Conservation (phyloP, 768 basidiomycete genomes). For the Antrodiella citrinella region DNA sequence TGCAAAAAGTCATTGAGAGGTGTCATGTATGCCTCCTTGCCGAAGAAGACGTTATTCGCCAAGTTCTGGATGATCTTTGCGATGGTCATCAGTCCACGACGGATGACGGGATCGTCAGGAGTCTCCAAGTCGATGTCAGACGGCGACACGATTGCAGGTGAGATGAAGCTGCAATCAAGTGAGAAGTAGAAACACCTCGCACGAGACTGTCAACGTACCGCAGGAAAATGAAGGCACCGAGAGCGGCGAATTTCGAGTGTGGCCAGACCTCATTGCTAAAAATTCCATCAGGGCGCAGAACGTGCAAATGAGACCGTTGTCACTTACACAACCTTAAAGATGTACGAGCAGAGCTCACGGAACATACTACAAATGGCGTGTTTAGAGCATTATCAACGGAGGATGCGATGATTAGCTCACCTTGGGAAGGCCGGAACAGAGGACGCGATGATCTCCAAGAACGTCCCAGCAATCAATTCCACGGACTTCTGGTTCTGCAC, state of each 20-base stretch:
- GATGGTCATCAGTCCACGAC: constrained; percentile 77
- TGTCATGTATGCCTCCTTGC: constrained; percentile 84
- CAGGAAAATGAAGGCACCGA: constrained; percentile 89
- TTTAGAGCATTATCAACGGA: constrained; percentile 9
- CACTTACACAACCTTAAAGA: constrained; percentile 68
- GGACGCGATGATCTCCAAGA: constrained; percentile 65
- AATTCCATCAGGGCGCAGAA: constrained; percentile 11
- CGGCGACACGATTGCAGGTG: constrained; percentile 83
- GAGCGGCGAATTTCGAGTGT: constrained; percentile 69
- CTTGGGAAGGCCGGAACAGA: constrained; percentile 66
- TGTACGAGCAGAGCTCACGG: constrained; percentile 80
- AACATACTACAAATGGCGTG: constrained; percentile 51
- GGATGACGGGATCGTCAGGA: constrained; percentile 51
- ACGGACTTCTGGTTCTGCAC: constrained; percentile 64
- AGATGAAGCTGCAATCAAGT: constrained; percentile 64
- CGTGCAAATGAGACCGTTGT: not conserved
- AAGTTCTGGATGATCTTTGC: constrained; percentile 91
- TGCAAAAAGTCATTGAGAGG: constrained; percentile 68
- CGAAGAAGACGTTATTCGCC: constrained; percentile 91
- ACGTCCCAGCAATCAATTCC: constrained; percentile 63
- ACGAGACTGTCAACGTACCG: constrained; percentile 38
- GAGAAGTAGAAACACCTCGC: not conserved
- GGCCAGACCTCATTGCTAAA: constrained; percentile 64
- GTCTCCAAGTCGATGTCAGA: constrained; percentile 79
- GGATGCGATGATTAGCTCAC: constrained; percentile 36